These are phyloP conservation scores for Poa pratensis DNA, from an alignment of 176 grass and related monocot species.

Conservation along the genomic window DNA sequence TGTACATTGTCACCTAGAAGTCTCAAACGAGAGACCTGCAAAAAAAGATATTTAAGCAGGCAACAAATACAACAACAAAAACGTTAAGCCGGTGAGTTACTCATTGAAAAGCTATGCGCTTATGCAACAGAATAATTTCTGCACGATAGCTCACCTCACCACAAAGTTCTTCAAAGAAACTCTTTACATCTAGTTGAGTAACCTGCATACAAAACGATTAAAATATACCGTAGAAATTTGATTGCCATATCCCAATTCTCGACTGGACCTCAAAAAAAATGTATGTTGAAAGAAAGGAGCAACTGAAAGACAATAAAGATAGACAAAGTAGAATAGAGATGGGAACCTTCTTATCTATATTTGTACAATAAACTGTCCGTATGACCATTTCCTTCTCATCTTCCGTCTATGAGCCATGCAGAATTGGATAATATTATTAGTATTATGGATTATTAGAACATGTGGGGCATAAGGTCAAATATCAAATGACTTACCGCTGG, in stretches of 20 bases:
- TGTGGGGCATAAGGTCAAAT: slow-evolving; percentile 5
- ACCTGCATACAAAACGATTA: slow-evolving; percentile 50
- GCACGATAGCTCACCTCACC: slow-evolving; percentile 66
- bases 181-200: slow-evolving; percentile 85
- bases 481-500: slow-evolving; percentile 57
- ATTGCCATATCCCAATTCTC: slow-evolving; percentile 9
- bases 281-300: neutral
- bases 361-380: slow-evolving; percentile 96
- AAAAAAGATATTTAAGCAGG: slow-evolving; percentile 39
- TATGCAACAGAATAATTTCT: neutral
- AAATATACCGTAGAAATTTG: slow-evolving; percentile 21
- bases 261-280: slow-evolving; percentile 3
- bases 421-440: slow-evolving; percentile 40
- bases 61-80: neutral
- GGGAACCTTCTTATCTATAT: slow-evolving; percentile 93
- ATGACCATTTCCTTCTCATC: slow-evolving; percentile 98
- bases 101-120: neutral
- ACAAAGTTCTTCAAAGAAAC: slow-evolving; percentile 84
- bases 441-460: slow-evolving; percentile 29
- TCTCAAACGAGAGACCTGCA: slow-evolving; percentile 83
- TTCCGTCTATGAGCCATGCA: slow-evolving; percentile 57
- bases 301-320: slow-evolving; percentile 13
- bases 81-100: neutral
- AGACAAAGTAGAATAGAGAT: neutral
- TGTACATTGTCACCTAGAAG: slow-evolving; percentile 94